Base-by-base conservation (phyloP, 352 stramenopile genomes). In the Pythium vanterpoolii region DNA sequence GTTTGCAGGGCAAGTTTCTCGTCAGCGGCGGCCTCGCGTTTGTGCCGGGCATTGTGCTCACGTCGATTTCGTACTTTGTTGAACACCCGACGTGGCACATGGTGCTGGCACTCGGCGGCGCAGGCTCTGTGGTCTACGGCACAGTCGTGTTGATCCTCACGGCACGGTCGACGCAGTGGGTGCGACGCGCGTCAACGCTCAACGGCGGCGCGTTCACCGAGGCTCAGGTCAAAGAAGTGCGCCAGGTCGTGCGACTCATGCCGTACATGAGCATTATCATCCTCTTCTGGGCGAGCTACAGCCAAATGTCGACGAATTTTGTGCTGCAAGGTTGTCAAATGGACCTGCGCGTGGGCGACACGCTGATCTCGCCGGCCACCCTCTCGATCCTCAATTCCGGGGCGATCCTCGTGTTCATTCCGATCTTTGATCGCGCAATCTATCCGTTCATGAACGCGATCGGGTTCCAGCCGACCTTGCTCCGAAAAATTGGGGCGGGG, bases 341-440 rank as follows among this genome's bases (percentile, higher is more conserved):
- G 88, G 87, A 97, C 44, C 64, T 97, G 34, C 84, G 86, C 5
- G 48, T 95, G 4, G 61, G 77, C 23, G 62, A 67, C 23, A 82
- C 84, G 44, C 56, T 96, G 49, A 74, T 97, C 54, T 93, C 86
- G 19, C 82, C 87, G 6, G 85, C 89, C 27, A 95, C 93, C 73
- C 78, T 97, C 27, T 89, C 80, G 40, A 80, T 95, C 13, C 75
- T 97, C 19, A 87, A 97, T 66, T 93, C 84, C 18, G 74, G 88
- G 13, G 83, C 92, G 18, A 96, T 97, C 56, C 64, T 97, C 23
- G 56, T 96, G 30, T 95, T 96, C 53, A 95, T 97, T 44, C 89
- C 90, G 18, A 70, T 97, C 21, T 95, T 96, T 44, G 90, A 97
- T 61, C 64, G 70, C 9, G 26, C 87, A 7, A 62, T 97, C 28